phyloP scores from a whole-genome alignment of 192 early-diverging fungal species.

The Podila clonocystis region DNA sequence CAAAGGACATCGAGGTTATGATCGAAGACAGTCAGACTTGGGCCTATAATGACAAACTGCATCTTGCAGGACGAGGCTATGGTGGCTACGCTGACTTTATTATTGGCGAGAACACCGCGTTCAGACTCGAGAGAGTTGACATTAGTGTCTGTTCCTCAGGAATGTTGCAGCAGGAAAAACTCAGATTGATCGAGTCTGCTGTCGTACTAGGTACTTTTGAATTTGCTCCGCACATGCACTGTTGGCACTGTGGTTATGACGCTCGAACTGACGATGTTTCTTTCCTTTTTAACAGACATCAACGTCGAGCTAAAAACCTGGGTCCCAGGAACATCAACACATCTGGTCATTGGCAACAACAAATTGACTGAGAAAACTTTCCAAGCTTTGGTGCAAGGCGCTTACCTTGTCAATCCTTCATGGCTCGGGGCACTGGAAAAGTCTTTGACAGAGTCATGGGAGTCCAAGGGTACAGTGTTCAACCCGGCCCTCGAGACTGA shows the following conservation, averaged over 20 bases:
- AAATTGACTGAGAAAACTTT: conserved; percentile 25
- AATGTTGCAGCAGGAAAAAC: conserved; percentile 12
- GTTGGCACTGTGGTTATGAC: background rate
- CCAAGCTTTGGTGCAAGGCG: conserved; percentile 40
- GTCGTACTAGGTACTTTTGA: conserved; percentile 32
- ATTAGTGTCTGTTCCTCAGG: conserved; percentile 32
- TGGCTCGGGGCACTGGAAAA: conserved; percentile 16
- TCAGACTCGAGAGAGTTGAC: conserved; percentile 36
- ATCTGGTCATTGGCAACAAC: conserved; percentile 33
- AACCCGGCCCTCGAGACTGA: conserved; percentile 8
- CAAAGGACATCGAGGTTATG: conserved; percentile 18
- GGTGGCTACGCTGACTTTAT: conserved; percentile 25
- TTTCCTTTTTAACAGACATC: conserved; percentile 10
- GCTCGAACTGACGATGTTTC: background rate
- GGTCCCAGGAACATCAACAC: conserved; percentile 34
- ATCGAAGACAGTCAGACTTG: conserved; percentile 9
- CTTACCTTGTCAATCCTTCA: conserved; percentile 10
- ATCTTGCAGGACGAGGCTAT: conserved; percentile 43
- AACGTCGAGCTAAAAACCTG: conserved; percentile 30
- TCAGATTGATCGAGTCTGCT: conserved; percentile 18
- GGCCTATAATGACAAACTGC: conserved; percentile 2
- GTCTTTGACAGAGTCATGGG: conserved; percentile 22
- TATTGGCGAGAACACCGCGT: conserved; percentile 36
- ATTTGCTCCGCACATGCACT: background rate
- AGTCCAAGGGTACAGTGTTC: conserved; percentile 11